Percentiles rank a stretch among this genome's conserved stretches.
Evolutionary conservation across 768 basidiomycete species (phyloP).

Genomic region (Hygrocybe coccinea): DNA sequence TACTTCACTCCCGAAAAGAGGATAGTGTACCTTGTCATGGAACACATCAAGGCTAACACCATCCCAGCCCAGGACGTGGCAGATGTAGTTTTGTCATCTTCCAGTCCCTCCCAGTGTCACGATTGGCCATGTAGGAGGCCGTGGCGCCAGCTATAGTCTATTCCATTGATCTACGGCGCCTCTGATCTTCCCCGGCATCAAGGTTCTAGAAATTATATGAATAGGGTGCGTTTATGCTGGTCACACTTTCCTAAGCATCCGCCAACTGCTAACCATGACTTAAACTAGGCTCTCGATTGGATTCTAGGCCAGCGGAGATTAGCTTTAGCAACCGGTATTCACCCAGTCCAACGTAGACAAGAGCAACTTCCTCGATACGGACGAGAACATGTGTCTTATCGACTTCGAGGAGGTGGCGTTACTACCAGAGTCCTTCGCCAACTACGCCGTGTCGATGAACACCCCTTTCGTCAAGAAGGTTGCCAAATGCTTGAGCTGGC

Average conservation of each 20-base stretch:
- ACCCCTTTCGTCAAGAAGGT: too few species aligned
- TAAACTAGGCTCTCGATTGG: background rate
- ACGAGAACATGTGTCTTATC: background rate
- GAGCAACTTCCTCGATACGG: background rate
- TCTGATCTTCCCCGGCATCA: background rate
- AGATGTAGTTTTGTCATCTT: background rate
- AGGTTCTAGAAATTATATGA: background rate
- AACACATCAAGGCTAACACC: background rate
- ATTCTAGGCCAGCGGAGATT: background rate
- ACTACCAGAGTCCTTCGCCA: background rate
- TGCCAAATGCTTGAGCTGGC: too few species aligned
- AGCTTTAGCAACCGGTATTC: background rate
- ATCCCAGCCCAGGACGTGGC: background rate
- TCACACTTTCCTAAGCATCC: background rate
- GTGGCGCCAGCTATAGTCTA: background rate
- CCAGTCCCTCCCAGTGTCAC: background rate
- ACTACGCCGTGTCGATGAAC: too few species aligned
- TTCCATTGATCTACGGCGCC: background rate
- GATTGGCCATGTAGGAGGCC: background rate
- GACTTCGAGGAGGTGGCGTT: background rate
- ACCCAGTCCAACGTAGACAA: background rate
- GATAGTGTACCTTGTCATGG: background rate
- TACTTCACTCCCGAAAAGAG: background rate
- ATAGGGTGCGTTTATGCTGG: background rate
- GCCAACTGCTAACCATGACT: background rate